Evolutionary conservation across 2,329 filamentous ascomycete genomes (phyloP), one percentile per base, ranked within the genome.

Genomic region (Akanthomyces dipterigenus): DNA sequence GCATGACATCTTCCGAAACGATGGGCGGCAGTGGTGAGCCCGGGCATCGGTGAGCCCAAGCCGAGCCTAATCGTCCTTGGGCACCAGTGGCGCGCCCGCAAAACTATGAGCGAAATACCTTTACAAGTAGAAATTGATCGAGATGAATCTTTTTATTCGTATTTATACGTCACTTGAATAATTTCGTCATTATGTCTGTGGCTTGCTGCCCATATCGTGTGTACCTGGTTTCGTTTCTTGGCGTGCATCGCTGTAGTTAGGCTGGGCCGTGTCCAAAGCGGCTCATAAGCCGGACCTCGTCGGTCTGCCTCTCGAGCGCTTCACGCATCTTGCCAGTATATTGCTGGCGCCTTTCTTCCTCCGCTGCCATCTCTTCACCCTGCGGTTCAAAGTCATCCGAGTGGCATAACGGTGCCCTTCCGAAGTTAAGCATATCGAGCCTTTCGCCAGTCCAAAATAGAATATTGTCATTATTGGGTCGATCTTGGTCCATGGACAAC

Each of bases 361-460:
- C 76, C n/a, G 75, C 78, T 54, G 73, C 69, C 67, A 83, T 78
- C 61, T 80, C 77, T 20, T 77, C 76, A 50, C 73, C 69, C n/a
- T 62, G 72, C 34, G 78, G 72, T 60, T 82, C 80, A 67, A 86
- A 86, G 55, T 82, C 80, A 8, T 79, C 77, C 1, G 78, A 70
- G 8, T 70, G 72, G 65, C 82, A 84, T 1, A 80, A 77, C 5
- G 80, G 73, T 68, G 73, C 70, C 43, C 78, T 75, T 1, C 85
- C 84, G 69, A 90, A 90, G 60, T 76, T 80, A 22, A 96, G 73
- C 62, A 95, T 78, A 0, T 91, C 93, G 51, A 96, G 77, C 65
- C 87, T 87, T 62, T 96, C 91, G 20, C 91, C 93, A 0, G 92
- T 96, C 92, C 92, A 96, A 51, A 96, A 79, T 4, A 96, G 73